Evolutionary conservation across 805 yeast species (phyloP).

Genomic region (Cyberlindnera sargentensis): DNA sequence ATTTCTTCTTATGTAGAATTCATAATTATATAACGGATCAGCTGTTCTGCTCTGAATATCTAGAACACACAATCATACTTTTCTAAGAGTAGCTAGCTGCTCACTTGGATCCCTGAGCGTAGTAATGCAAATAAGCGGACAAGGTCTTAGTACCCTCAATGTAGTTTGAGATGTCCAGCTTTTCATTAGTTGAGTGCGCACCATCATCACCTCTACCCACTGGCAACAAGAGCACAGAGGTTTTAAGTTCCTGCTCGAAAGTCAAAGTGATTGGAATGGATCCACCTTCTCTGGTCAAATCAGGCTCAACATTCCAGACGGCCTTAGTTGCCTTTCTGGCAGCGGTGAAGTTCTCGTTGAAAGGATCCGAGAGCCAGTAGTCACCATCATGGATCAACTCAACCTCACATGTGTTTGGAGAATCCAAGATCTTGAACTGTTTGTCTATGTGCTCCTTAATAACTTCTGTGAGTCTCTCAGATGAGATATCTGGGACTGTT

Average conservation of each 20-base stretch:
- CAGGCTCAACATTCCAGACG: constrained; percentile 95
- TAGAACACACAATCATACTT: too few relatives aligned
- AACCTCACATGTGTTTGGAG: constrained; percentile 68
- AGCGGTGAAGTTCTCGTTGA: constrained; percentile 87
- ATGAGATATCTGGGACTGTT: constrained; percentile 92
- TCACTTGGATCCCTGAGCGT: constrained; percentile 33
- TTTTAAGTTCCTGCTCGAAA: constrained; percentile 80
- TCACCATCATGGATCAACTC: constrained; percentile 90
- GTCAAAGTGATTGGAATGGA: constrained; percentile 95
- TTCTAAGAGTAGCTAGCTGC: neutral
- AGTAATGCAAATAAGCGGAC: constrained; percentile 89
- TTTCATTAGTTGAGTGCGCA: constrained; percentile 97
- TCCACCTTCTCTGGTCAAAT: constrained; percentile 98
- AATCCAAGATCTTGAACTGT: constrained; percentile 57
- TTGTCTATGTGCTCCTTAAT: constrained; percentile 66
- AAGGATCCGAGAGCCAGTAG: constrained; percentile 95
- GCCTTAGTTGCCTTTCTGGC: constrained; percentile 91
- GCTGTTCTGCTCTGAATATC: too few relatives aligned
- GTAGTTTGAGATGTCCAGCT: constrained; percentile 81
- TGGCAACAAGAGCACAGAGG: constrained; percentile 84
- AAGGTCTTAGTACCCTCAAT: constrained; percentile 90
- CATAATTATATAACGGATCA: too few relatives aligned
- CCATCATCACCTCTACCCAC: constrained; percentile 99
- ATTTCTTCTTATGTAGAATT: too few relatives aligned
- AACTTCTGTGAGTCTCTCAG: constrained; percentile 66